phyloP scores from a whole-genome alignment of 106 monocot genomes.

The Dendrobium huoshanense region DNA sequence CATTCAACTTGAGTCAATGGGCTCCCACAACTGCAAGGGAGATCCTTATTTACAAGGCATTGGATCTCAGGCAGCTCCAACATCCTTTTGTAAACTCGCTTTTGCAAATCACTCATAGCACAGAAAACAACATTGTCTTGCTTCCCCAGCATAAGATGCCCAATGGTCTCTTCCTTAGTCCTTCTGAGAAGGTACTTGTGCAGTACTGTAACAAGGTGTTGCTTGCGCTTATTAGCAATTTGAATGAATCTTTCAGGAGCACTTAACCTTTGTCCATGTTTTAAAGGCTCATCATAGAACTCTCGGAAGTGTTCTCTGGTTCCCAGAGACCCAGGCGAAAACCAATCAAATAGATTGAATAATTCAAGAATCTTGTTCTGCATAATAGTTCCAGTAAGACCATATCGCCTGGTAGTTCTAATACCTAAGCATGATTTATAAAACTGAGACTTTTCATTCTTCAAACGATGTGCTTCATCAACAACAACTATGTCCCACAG shows the following conservation, averaged over 20 bases:
- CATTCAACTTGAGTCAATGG: constrained; percentile 85
- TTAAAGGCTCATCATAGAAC: constrained; percentile 92
- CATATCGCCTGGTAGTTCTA: constrained; percentile 73
- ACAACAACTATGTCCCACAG: constrained; percentile 77
- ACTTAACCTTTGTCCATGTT: constrained; percentile 84
- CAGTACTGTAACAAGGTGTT: constrained; percentile 71
- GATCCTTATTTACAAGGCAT: constrained; percentile 84
- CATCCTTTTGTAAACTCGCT: constrained; percentile 90
- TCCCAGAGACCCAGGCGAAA: constrained; percentile 82
- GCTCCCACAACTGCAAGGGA: constrained; percentile 88
- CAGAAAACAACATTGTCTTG: constrained; percentile 97
- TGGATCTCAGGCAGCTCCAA: constrained; percentile 88
- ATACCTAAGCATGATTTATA: constrained; percentile 76
- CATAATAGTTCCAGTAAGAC: constrained; percentile 95
- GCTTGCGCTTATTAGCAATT: constrained; percentile 73
- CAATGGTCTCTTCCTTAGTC: constrained; percentile 96
- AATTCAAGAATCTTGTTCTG: constrained; percentile 92
- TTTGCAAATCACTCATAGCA: constrained; percentile 92
- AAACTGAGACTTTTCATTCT: constrained; percentile 89
- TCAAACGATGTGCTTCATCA: constrained; percentile 91
- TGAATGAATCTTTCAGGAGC: constrained; percentile 80
- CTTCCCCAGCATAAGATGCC: constrained; percentile 96
- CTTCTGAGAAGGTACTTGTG: constrained; percentile 75
- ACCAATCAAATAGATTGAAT: constrained; percentile 96
- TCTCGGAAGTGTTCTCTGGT: constrained; percentile 85